Conservation (phyloP, 495 filamentous ascomycete genomes). For the Tetracladium setigerum region DNA sequence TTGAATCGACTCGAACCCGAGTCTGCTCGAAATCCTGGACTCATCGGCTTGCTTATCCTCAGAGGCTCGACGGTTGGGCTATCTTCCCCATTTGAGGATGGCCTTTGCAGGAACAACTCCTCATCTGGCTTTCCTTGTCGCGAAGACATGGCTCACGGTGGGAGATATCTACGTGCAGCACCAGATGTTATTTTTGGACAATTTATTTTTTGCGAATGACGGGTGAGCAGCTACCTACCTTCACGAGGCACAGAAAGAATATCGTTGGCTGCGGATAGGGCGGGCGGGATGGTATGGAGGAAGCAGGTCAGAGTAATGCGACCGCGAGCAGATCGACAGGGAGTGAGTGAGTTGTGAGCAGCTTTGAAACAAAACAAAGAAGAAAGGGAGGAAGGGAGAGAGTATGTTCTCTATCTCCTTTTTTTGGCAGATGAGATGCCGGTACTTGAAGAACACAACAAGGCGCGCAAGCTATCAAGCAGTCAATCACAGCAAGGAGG, state of each 20-base stretch:
- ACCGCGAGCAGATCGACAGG: constrained; percentile 13
- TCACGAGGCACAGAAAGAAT: constrained; percentile 15
- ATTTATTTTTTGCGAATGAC: constrained; percentile 9
- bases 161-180: constrained; percentile 17
- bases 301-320: constrained; percentile 13
- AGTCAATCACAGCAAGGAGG: too few species aligned
- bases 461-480: too few species aligned
- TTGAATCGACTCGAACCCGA: constrained; percentile 36
- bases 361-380: background rate
- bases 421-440: too few species aligned
- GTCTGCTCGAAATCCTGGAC: constrained; percentile 37
- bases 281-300: constrained; percentile 7
- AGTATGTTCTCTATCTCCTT: too few species aligned
- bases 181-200: constrained; percentile 21
- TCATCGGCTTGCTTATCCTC: constrained; percentile 69
- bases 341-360: too few species aligned
- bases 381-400: background rate
- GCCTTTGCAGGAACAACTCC: constrained; percentile 69
- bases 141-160: constrained; percentile 13
- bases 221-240: constrained; percentile 9
- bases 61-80: constrained; percentile 77
- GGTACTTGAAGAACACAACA: too few species aligned
- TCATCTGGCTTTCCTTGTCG: constrained; percentile 50
- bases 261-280: constrained; percentile 14
- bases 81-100: constrained; percentile 44